phyloP scores from a whole-genome alignment of 2,329 filamentous ascomycete species.

The Parascedosporium putredinis region DNA sequence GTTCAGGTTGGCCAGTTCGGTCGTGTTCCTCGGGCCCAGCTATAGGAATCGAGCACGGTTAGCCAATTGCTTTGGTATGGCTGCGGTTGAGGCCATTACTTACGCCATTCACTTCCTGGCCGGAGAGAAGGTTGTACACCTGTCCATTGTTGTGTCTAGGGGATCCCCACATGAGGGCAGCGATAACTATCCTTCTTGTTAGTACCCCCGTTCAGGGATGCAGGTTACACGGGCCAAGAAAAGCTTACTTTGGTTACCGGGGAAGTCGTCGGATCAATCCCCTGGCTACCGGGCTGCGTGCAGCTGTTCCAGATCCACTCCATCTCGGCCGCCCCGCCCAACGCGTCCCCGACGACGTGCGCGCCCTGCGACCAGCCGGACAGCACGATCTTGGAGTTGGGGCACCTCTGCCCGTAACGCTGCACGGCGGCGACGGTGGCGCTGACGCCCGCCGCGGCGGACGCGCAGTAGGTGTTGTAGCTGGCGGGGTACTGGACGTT shows the following conservation, averaged over 20 bases:
- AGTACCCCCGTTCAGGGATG: background rate
- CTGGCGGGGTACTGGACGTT: slow-evolving; percentile 18
- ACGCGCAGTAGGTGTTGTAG: slow-evolving; percentile 25
- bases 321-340: slow-evolving; percentile 16
- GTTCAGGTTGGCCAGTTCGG: slow-evolving; percentile 19
- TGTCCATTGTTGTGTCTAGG: slow-evolving; percentile 23
- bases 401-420: slow-evolving; percentile 27
- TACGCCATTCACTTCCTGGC: slow-evolving; percentile 16
- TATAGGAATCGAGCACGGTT: no score
- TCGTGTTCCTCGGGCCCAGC: slow-evolving; percentile 13
- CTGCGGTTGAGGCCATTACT: no score
- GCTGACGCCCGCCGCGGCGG: slow-evolving; percentile 24
- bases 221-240: background rate
- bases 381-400: slow-evolving; percentile 28
- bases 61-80: no score
- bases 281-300: background rate
- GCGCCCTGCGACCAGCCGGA: slow-evolving; percentile 27
- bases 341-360: slow-evolving; percentile 26
- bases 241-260: slow-evolving; percentile 24
- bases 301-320: background rate
- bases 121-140: slow-evolving; percentile 21
- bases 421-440: slow-evolving; percentile 26
- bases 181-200: slow-evolving; percentile 17
- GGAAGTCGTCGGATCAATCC: slow-evolving; percentile 17
- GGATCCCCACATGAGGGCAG: slow-evolving; percentile 23